A percentile compares a stretch with the other conserved stretches of the same genome.
Evolutionary conservation across 1,284 basidiomycete genomes (phyloP).

Genomic region (Cystobasidiaceae sp.): DNA sequence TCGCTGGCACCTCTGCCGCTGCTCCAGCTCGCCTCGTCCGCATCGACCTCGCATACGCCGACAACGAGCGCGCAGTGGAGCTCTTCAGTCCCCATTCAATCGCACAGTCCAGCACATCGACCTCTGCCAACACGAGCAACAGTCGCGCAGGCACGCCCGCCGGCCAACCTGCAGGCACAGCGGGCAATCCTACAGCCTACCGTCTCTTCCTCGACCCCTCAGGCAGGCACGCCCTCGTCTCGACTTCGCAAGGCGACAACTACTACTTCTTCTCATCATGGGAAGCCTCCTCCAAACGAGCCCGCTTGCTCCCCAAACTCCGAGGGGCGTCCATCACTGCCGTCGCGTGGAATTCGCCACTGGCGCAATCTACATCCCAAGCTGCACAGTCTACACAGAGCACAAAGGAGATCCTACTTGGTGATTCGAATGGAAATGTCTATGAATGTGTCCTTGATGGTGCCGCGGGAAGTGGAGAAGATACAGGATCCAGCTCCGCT

Average conservation of each 20-base stretch:
- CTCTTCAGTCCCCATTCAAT: slow-evolving; percentile 3
- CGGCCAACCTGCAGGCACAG: background rate
- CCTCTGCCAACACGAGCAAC: background rate
- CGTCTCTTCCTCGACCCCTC: slow-evolving; percentile 67
- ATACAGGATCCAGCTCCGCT: slow-evolving; percentile 49
- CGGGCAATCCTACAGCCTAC: background rate
- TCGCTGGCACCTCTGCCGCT: slow-evolving; percentile 30
- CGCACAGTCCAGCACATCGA: background rate
- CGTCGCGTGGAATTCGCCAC: slow-evolving; percentile 85
- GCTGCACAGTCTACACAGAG: slow-evolving; percentile 57
- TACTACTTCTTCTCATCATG: slow-evolving; percentile 81
- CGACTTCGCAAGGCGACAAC: slow-evolving; percentile 81
- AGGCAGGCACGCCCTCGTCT: slow-evolving; percentile 79
- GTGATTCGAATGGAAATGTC: slow-evolving; percentile 73
- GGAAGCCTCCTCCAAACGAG: slow-evolving; percentile 39
- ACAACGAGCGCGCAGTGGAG: slow-evolving; percentile 22
- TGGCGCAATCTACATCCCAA: slow-evolving; percentile 46
- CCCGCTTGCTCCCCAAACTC: slow-evolving; percentile 64
- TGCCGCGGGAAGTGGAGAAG: slow-evolving; percentile 83
- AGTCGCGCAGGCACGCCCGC: background rate
- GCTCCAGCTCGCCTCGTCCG: slow-evolving; percentile 37
- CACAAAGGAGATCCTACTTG: slow-evolving; percentile 82
- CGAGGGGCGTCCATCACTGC: slow-evolving; percentile 78
- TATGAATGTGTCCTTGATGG: slow-evolving; percentile 81
- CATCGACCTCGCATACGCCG: slow-evolving; percentile 37